phyloP scores from a whole-genome alignment of 371 early-diverging fungal species.

The Parasitella parasitica region DNA sequence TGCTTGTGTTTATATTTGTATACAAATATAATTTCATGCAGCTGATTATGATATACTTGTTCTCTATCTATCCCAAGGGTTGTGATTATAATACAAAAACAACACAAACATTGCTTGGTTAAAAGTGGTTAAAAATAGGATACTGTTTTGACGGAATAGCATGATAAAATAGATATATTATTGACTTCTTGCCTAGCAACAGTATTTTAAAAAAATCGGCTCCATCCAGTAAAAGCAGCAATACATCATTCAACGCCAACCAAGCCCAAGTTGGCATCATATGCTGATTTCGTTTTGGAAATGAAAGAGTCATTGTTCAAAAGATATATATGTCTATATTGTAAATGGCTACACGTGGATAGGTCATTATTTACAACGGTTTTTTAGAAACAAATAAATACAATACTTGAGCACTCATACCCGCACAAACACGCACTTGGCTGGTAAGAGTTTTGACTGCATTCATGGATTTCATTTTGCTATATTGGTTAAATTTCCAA shows the following conservation, averaged over 20 bases:
- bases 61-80: no score
- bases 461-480: not conserved
- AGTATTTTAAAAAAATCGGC: not conserved
- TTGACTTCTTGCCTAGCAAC: not conserved
- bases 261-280: not conserved
- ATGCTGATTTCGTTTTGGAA: not conserved
- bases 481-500: constrained; percentile 1
- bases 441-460: not conserved
- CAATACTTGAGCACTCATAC: not conserved
- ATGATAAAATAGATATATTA: not conserved
- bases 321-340: not conserved
- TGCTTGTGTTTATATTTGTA: no score
- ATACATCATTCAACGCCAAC: not conserved
- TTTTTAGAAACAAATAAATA: not conserved
- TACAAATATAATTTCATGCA: no score
- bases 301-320: not conserved
- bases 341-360: not conserved
- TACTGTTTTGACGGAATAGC: not conserved
- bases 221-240: not conserved
- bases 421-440: no score
- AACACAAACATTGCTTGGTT: no score
- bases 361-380: not conserved
- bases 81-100: no score
- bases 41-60: no score
- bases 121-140: no score